Percentiles rank a stretch among this genome's conserved stretches.
These are phyloP conservation scores for Prunus kanzakura DNA, from an alignment of 306 rosid species.

Conservation along the genomic window DNA sequence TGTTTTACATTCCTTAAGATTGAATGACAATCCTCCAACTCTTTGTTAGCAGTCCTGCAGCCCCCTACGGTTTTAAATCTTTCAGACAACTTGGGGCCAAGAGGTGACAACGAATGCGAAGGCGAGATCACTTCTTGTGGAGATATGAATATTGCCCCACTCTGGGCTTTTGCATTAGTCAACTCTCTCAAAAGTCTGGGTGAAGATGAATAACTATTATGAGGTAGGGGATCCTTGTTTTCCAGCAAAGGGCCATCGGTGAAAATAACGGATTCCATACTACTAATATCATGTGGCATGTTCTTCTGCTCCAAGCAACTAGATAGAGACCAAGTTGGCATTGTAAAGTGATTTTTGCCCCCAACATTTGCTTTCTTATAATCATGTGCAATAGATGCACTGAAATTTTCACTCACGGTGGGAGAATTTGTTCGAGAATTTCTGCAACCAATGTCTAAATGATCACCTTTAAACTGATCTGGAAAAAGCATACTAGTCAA, in stretches of 20 bases:
- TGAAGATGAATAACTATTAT: slow-evolving; percentile 28
- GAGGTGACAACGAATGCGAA: slow-evolving; percentile 80
- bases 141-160: slow-evolving; percentile 36
- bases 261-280: slow-evolving; percentile 34
- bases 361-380: slow-evolving; percentile 92
- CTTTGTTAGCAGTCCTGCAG: slow-evolving; percentile 34
- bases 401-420: slow-evolving; percentile 29
- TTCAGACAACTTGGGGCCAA: slow-evolving; percentile 83
- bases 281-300: slow-evolving; percentile 4
- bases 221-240: slow-evolving; percentile 28
- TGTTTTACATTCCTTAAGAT: slow-evolving; percentile 33
- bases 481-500: slow-evolving; percentile 74
- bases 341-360: slow-evolving; percentile 34
- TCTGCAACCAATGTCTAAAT: slow-evolving; percentile 63
- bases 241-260: slow-evolving; percentile 61
- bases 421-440: slow-evolving; percentile 26
- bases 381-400: slow-evolving; percentile 46
- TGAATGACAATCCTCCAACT: slow-evolving; percentile 40
- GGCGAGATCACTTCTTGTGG: slow-evolving; percentile 41
- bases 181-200: slow-evolving; percentile 37
- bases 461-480: slow-evolving; percentile 60
- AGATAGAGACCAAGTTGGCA: slow-evolving; percentile 50
- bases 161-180: slow-evolving; percentile 33
- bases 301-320: slow-evolving; percentile 51
- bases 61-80: slow-evolving; percentile 46